phyloP scores from a whole-genome alignment of 2,329 filamentous ascomycete species.

The Hysterium pulicare region DNA sequence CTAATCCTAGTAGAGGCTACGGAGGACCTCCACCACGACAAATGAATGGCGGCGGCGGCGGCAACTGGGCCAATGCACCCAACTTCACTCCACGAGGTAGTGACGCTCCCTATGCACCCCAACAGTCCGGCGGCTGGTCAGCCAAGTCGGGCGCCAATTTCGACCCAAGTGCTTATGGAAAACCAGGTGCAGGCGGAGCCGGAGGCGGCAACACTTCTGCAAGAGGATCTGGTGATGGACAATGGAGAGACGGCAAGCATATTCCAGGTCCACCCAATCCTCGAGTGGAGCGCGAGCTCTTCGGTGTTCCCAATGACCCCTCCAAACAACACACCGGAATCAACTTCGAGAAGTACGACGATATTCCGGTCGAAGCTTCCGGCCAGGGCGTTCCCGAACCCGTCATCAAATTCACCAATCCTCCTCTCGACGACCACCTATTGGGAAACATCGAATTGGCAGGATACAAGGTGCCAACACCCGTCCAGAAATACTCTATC shows the following conservation, averaged over 20 bases:
- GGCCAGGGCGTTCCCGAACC: slow-evolving; percentile 91
- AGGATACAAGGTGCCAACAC: slow-evolving; percentile 92
- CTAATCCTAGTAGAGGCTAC: slow-evolving; percentile 19
- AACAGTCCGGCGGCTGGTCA: slow-evolving; percentile 37
- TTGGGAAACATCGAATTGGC: slow-evolving; percentile 90
- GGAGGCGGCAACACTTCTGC: slow-evolving; percentile 51
- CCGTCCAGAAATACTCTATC: slow-evolving; percentile 99
- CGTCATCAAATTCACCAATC: slow-evolving; percentile 85
- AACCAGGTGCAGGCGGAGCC: slow-evolving; percentile 40
- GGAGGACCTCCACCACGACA: slow-evolving; percentile 30
- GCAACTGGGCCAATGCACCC: slow-evolving; percentile 56
- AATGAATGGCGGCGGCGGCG: slow-evolving; percentile 54
- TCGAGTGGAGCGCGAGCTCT: slow-evolving; percentile 91
- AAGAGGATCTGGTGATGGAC: slow-evolving; percentile 87
- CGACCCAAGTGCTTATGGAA: slow-evolving; percentile 63
- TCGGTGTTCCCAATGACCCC: slow-evolving; percentile 85
- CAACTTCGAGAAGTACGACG: slow-evolving; percentile 99
- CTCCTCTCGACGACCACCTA: slow-evolving; percentile 91
- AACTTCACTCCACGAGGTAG: slow-evolving; percentile 53
- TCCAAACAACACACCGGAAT: slow-evolving; percentile 96
- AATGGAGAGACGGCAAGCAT: slow-evolving; percentile 97
- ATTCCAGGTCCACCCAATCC: slow-evolving; percentile 83
- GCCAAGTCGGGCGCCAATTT: slow-evolving; percentile 48
- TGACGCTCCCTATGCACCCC: slow-evolving; percentile 24
- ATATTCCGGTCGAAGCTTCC: slow-evolving; percentile 97